phyloP scores from a whole-genome alignment of 78 protist species.

The Cavenderia fasciculata region DNA sequence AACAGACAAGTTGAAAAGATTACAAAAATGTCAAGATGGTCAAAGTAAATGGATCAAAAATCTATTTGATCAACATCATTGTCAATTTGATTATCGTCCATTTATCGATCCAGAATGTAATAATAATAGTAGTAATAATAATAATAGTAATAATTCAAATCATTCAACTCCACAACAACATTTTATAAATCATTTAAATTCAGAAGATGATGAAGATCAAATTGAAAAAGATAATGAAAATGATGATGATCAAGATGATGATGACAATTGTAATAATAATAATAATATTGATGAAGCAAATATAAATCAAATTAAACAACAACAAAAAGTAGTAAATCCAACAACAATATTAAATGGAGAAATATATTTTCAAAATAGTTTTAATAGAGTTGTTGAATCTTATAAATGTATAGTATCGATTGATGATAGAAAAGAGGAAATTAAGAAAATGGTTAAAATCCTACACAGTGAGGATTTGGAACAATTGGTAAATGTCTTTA shows the following conservation, averaged over 20 bases:
- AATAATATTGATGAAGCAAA: not conserved
- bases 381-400: conserved; percentile 44
- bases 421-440: conserved; percentile 1
- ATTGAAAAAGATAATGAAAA: not conserved
- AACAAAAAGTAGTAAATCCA: not conserved
- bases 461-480: conserved; percentile 45
- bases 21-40: conserved; percentile 43
- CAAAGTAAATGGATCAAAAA: conserved; percentile 66
- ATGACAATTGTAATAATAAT: not conserved
- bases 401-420: conserved; percentile 20
- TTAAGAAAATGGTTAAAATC: conserved; percentile 30
- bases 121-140: too few relatives aligned
- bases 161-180: not conserved
- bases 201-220: not conserved
- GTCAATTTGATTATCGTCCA: conserved; percentile 15
- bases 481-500: conserved; percentile 36
- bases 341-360: not conserved
- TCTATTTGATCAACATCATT: conserved; percentile 36
- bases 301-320: not conserved
- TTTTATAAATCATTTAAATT: not conserved
- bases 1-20: conserved; percentile 40
- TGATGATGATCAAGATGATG: not conserved
- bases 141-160: not conserved
- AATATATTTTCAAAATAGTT: conserved; percentile 37
- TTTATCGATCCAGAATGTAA: not conserved